A percentile compares a stretch with the other conserved stretches of the same genome.
phyloP scores from a whole-genome alignment of 495 filamentous ascomycete genomes.

The Penicillium paxilli region DNA sequence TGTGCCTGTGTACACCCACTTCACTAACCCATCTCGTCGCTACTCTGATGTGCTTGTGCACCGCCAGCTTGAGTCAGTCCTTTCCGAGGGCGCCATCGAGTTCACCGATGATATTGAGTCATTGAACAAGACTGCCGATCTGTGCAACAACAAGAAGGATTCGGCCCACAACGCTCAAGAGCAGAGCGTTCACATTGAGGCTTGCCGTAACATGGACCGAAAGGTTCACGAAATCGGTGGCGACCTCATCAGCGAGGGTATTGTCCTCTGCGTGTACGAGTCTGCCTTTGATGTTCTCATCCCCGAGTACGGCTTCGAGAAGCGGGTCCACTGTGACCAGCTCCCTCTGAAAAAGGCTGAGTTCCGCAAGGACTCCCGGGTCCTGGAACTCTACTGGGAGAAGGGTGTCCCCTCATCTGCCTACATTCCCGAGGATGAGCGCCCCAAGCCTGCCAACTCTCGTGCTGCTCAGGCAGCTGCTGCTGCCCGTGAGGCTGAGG shows the following conservation, averaged over 20 bases:
- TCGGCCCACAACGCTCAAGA: slow-evolving; percentile 96
- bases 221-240: slow-evolving; percentile 79
- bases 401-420: slow-evolving; percentile 96
- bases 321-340: slow-evolving; percentile 98
- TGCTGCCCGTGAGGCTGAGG: slow-evolving; percentile 76
- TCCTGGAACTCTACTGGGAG: slow-evolving; percentile 98
- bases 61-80: slow-evolving; percentile 84
- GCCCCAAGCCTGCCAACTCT: slow-evolving; percentile 68
- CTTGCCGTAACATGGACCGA: slow-evolving; percentile 91
- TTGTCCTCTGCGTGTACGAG: slow-evolving; percentile 96
- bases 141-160: slow-evolving; percentile 98
- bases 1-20: slow-evolving; percentile 92
- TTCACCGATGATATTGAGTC: slow-evolving; percentile 88
- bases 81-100: slow-evolving; percentile 80
- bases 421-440: slow-evolving; percentile 95
- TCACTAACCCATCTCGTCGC: slow-evolving; percentile 91
- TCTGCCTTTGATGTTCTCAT: slow-evolving; percentile 98
- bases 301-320: slow-evolving; percentile 97
- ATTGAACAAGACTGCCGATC: slow-evolving; percentile 88
- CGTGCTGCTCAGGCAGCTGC: slow-evolving; percentile 69
- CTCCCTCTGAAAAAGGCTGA: slow-evolving; percentile 97
- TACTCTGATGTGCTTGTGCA: slow-evolving; percentile 96
- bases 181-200: slow-evolving; percentile 98
- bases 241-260: slow-evolving; percentile 94
- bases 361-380: slow-evolving; percentile 89